phyloP scores from a whole-genome alignment of 225 moss, liverwort and hornwort species.

The Pleurozium schreberi region DNA sequence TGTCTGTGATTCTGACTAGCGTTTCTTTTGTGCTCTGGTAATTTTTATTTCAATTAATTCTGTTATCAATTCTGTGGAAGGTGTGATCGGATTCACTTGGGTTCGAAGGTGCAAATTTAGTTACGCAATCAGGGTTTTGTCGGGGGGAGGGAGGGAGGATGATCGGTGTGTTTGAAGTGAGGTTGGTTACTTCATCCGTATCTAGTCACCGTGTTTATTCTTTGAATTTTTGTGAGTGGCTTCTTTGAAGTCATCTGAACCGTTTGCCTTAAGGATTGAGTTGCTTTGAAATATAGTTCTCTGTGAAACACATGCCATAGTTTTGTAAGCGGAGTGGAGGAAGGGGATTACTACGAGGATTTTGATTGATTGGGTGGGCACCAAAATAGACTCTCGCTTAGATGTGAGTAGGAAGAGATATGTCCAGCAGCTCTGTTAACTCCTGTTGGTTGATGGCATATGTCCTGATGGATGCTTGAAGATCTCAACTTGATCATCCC shows the following conservation, averaged over 20 bases:
- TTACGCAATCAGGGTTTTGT: neutral
- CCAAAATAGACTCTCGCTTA: neutral
- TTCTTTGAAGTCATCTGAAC: neutral
- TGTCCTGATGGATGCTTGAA: neutral
- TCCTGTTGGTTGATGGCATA: neutral
- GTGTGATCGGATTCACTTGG: neutral
- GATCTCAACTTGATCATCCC: neutral
- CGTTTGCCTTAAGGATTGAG: neutral
- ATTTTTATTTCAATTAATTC: neutral
- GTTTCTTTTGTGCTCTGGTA: neutral
- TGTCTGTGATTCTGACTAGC: neutral
- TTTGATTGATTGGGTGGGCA: neutral
- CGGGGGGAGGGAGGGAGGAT: neutral
- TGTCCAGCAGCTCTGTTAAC: neutral
- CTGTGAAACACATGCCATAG: neutral
- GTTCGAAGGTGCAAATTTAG: neutral
- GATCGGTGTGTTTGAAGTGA: neutral
- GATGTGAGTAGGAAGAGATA: neutral
- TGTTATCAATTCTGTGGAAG: neutral
- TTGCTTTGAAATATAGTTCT: neutral
- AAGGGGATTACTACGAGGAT: neutral
- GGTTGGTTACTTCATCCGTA: neutral
- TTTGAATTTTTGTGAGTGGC: neutral
- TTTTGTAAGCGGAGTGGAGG: neutral
- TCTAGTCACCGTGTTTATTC: neutral